Evolutionary conservation across 2,329 filamentous ascomycete genomes (phyloP).

Genomic region (Onygenales sp.): DNA sequence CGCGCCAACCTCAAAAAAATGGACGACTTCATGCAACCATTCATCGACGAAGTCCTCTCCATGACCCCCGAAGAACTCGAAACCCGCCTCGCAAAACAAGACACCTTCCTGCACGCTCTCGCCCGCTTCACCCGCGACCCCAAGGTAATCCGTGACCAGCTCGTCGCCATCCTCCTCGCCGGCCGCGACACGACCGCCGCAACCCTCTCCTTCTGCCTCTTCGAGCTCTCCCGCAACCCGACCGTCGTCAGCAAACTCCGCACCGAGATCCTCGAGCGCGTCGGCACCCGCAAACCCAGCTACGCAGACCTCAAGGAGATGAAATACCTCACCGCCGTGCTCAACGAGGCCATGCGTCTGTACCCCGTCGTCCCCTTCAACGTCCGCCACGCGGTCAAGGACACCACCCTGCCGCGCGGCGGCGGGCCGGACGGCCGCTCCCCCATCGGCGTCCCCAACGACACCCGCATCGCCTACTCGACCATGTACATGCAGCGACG

Average conservation of each 20-base stretch:
- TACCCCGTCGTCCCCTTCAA: constrained; percentile 76
- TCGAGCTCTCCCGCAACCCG: constrained; percentile 68
- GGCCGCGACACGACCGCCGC: constrained; percentile 76
- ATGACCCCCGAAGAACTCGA: constrained; percentile 64
- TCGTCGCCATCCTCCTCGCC: constrained; percentile 72
- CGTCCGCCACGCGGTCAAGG: constrained; percentile 58
- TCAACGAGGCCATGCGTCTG: constrained; percentile 69
- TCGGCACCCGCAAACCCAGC: constrained; percentile 53
- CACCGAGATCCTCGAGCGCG: constrained; percentile 56
- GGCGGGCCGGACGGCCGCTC: constrained; percentile 39
- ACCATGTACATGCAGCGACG: constrained; percentile 44
- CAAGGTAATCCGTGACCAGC: constrained; percentile 67
- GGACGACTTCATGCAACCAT: constrained; percentile 66
- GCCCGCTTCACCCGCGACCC: constrained; percentile 63
- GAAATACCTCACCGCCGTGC: constrained; percentile 63
- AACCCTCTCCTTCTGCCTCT: constrained; percentile 71
- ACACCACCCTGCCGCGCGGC: constrained; percentile 66
- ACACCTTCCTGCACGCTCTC: constrained; percentile 81
- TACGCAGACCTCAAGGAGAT: constrained; percentile 79
- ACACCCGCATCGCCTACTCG: constrained; percentile 42
- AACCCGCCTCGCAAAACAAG: constrained; percentile 57
- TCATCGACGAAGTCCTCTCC: constrained; percentile 63
- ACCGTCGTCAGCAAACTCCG: constrained; percentile 59
- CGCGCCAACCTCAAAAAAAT: constrained; percentile 55
- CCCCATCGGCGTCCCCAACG: constrained; percentile 38